Evolutionary conservation across 208 protist genomes (phyloP), one percentile per base, ranked within the genome.

Genomic region (Acanthamoeba lenticulata): DNA sequence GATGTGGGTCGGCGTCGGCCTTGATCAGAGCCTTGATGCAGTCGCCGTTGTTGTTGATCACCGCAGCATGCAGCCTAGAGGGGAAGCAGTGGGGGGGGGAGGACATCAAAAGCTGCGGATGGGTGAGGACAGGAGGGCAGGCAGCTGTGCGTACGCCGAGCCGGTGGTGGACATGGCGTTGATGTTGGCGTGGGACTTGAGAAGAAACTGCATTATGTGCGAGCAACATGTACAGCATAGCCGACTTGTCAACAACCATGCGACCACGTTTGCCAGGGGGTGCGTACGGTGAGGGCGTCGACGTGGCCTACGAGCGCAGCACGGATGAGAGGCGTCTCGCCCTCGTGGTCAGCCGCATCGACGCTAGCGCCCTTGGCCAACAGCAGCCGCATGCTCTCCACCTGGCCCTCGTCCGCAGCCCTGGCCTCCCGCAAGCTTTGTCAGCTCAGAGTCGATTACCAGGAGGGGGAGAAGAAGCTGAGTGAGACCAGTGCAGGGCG

Each of bases 21-120:
- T 79, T 79, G 67, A 79, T 79, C 67, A 79, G 36, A 17, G 38
- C 67, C 38, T 79, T 79, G 38, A 79, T 79, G 67, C 67, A 79
- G 4, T 79, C 67, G 38, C 67, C 67, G 67, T 79, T 79, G 38
- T 79, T 79, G 67, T 79, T 79, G 6, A 79, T 19, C 36, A 79
- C 67, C 67, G 67, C 67, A 17, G 67, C 67, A 36, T 79, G 67
- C 36, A 79, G 36, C 36, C 67, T 79, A 36, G 2, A n/a, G 1
- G 7, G 19, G 27, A 21, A 27, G 5, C 13, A 5, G 45, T 52
- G 45, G 15, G 45, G n/a, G n/a, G n/a, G n/a, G n/a, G n/a, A n/a
- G n/a, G n/a, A n/a, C n/a, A n/a, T n/a, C n/a, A n/a, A n/a, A n/a
- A n/a, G n/a, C n/a, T n/a, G n/a, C n/a, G n/a, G n/a, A n/a, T n/a